Evolutionary conservation across 2,329 filamentous ascomycete genomes (phyloP), one percentile per base, ranked within the genome.

Genomic region (Aspergillus hiratsukae): DNA sequence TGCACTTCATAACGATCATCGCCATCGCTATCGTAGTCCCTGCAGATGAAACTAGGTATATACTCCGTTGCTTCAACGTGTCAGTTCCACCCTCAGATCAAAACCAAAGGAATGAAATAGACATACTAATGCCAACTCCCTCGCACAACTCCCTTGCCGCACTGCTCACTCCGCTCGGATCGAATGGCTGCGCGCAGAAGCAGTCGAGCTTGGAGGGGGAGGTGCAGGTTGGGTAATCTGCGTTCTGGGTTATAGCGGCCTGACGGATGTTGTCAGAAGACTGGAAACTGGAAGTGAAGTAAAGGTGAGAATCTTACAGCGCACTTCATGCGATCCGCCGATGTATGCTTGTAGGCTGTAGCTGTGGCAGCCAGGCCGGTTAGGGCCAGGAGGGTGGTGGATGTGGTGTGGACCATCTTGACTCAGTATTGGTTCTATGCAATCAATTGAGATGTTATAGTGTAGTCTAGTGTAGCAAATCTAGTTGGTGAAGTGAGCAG

Each of bases 181-280:
- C 43, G 6, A 48, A 50, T 10, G 52, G 48, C 7, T 52, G 41
- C 4, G 54, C 52, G 28, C 59, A 61, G 57, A 61, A 61, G 28
- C 59, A 61, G 48, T 61, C 53, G 4, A 61, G 55, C 35, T 53
- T 57, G 10, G 55, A 54, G 37, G 54, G 45, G 11, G 57, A 59
- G 5, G 52, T 35, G 45, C 59, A 61, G 7, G 45, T 28, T 3
- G 55, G 50, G 41, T 45, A 48, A 2, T 52, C 31, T 43, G 52
- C 51, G 35, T 49, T 25, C 35, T 29, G 28, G 6, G 56, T 49
- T 28, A 61, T 51, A 21, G 59, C 54, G 10, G 57, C 54, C 59
- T 61, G 11, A 40, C 5, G 23, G 23, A 23, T 23, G n/a, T n/a
- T n/a, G n/a, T n/a, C n/a, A n/a, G n/a, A n/a, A n/a, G n/a, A n/a